phyloP scores from a whole-genome alignment of 2,329 filamentous ascomycete species.

The Arthrobotrys musiformis region DNA sequence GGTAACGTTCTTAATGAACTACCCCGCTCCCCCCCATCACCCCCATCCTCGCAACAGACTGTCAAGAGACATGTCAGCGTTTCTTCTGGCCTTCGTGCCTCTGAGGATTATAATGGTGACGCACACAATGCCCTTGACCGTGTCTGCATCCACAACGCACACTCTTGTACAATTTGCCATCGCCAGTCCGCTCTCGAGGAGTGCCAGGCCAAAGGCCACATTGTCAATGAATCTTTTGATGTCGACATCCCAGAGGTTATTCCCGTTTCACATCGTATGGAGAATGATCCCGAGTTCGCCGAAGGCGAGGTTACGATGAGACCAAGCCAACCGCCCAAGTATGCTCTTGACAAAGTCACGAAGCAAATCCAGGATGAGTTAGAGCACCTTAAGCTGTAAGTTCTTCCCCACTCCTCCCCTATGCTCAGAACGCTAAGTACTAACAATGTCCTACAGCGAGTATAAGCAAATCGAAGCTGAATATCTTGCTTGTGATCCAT shows the following conservation, averaged over 20 bases:
- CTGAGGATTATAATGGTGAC: conserved; percentile 39
- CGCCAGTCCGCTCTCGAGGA: conserved; percentile 56
- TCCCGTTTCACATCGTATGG: conserved; percentile 56
- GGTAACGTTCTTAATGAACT: conserved; percentile 26
- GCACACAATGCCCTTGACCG: conserved; percentile 38
- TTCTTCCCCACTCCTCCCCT: background rate
- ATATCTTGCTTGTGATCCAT: conserved; percentile 59
- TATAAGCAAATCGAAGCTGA: conserved; percentile 59
- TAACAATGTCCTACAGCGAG: conserved; percentile 44
- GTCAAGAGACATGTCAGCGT: conserved; percentile 1
- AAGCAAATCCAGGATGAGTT: conserved; percentile 60
- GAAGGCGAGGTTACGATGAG: conserved; percentile 57
- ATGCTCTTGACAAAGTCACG: conserved; percentile 58
- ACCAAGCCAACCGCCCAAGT: conserved; percentile 57
- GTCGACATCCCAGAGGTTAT: conserved; percentile 58
- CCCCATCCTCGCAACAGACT: conserved; percentile 28
- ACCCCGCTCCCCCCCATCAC: conserved; percentile 14
- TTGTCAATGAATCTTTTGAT: conserved; percentile 56
- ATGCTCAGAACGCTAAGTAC: background rate
- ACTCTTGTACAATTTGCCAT: conserved; percentile 58
- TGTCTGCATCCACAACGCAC: conserved; percentile 57
- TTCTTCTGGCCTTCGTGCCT: conserved; percentile 10
- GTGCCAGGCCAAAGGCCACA: conserved; percentile 53
- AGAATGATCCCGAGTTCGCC: conserved; percentile 45
- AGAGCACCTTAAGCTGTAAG: conserved; percentile 59